These are phyloP conservation scores for Pseudogymnoascus sp. DNA, from an alignment of 2,329 filamentous ascomycete species.

Conservation along the genomic window DNA sequence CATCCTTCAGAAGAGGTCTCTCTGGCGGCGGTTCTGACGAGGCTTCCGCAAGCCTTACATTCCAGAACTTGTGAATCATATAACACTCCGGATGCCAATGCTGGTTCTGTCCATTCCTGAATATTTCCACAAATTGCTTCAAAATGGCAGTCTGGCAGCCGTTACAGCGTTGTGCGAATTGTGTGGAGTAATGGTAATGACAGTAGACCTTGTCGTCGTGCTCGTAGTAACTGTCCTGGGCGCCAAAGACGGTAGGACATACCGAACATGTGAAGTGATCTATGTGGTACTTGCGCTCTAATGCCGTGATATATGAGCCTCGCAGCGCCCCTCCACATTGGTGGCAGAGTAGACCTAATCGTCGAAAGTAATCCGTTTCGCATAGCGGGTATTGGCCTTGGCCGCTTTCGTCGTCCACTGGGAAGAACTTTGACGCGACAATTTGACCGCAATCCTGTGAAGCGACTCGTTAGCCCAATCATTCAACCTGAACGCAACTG, in stretches of 20 bases:
- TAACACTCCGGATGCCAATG: conserved; percentile 99
- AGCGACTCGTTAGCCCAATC: conserved; percentile 17
- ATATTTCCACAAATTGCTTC: conserved; percentile 99
- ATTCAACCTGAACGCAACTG: conserved; percentile 12
- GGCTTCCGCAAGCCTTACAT: conserved; percentile 61
- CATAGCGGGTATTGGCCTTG: conserved; percentile 86
- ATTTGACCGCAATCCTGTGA: conserved; percentile 88
- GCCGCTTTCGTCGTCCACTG: conserved; percentile 82
- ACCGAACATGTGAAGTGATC: conserved; percentile 98
- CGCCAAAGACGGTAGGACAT: conserved; percentile 95
- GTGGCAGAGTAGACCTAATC: conserved; percentile 83
- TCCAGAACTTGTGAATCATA: conserved; percentile 99
- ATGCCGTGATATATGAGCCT: conserved; percentile 94
- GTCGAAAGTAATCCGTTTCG: conserved; percentile 94
- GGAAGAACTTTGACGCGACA: conserved; percentile 98
- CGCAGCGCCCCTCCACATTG: conserved; percentile 87
- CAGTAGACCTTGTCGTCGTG: conserved; percentile 95
- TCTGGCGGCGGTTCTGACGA: conserved; percentile 33
- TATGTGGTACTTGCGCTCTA: conserved; percentile 97
- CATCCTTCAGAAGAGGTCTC: conserved; percentile 33
- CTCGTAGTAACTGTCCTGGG: conserved; percentile 97
- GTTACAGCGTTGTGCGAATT: conserved; percentile 92
- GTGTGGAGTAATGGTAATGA: conserved; percentile 97
- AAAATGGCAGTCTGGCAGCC: conserved; percentile 95
- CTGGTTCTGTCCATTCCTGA: conserved; percentile 93